Conservation (phyloP, 1,284 basidiomycete species). For the Bondarzewia mesenterica region DNA sequence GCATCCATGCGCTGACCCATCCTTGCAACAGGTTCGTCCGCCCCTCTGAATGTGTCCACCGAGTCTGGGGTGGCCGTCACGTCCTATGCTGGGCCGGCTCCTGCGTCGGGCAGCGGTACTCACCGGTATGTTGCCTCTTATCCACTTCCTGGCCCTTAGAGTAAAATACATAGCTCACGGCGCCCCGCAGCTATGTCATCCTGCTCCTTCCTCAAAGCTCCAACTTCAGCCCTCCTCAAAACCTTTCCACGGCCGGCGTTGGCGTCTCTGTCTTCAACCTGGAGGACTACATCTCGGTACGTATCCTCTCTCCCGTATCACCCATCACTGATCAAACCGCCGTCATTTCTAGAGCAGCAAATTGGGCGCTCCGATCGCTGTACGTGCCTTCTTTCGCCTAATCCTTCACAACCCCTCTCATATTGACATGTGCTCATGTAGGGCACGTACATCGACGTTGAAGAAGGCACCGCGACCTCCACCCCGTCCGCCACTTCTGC, state of each 20-base stretch:
- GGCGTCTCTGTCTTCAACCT: conserved; percentile 47
- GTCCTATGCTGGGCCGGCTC: conserved; percentile 67
- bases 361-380: conserved; percentile 52
- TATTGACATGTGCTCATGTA: conserved; percentile 22
- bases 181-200: conserved; percentile 50
- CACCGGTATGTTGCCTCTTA: conserved; percentile 42
- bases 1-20: not conserved
- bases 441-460: conserved; percentile 72
- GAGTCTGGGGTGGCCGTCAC: conserved; percentile 49
- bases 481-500: conserved; percentile 49
- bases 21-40: conserved; percentile 11
- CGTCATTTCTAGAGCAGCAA: conserved; percentile 32
- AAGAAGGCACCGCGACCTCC: conserved; percentile 52
- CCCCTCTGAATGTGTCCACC: conserved; percentile 31
- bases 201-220: conserved; percentile 56
- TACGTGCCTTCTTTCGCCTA: conserved; percentile 23
- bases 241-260: conserved; percentile 40
- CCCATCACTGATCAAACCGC: conserved; percentile 3
- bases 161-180: not conserved
- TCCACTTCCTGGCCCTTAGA: not conserved
- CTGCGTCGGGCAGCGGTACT: conserved; percentile 56
- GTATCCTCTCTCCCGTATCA: conserved; percentile 8
- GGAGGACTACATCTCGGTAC: conserved; percentile 40
- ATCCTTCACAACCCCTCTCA: conserved; percentile 7
- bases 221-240: conserved; percentile 52